Evolutionary conservation across 164 flowering plant species (phyloP).

Genomic region (Magnolia kwangsiensis): DNA sequence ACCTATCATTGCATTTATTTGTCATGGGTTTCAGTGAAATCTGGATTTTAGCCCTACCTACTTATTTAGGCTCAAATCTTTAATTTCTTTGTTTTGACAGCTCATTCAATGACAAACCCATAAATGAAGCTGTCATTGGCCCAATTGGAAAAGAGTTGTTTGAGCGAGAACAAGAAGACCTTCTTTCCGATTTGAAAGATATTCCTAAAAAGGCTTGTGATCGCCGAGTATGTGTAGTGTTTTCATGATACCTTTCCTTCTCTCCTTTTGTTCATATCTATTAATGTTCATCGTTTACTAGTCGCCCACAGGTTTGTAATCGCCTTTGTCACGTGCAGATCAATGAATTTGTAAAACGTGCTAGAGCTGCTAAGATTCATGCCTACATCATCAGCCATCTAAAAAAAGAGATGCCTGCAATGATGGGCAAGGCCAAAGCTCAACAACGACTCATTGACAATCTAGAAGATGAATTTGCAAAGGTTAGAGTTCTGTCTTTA

Average conservation of each 20-base stretch:
- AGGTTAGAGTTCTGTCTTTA: slow-evolving; percentile 40
- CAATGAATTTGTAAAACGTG: slow-evolving; percentile 96
- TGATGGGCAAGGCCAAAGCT: slow-evolving; percentile 90
- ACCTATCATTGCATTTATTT: no score
- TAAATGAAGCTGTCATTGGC: slow-evolving; percentile 65
- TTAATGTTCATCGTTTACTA: background rate
- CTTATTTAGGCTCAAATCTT: background rate
- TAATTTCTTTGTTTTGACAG: slow-evolving; percentile 34
- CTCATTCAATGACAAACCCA: slow-evolving; percentile 93
- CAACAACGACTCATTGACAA: slow-evolving; percentile 81
- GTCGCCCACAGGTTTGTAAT: background rate
- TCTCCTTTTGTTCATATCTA: slow-evolving; percentile 1
- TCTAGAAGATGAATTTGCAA: slow-evolving; percentile 75
- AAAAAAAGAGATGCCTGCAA: slow-evolving; percentile 89
- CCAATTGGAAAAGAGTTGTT: slow-evolving; percentile 83
- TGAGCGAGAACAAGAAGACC: slow-evolving; percentile 91
- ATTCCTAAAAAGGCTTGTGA: slow-evolving; percentile 98
- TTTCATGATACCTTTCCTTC: background rate
- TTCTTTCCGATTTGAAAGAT: slow-evolving; percentile 84
- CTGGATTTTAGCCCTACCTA: no score
- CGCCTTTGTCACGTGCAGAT: slow-evolving; percentile 41
- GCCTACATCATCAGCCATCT: slow-evolving; percentile 93
- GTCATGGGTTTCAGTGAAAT: no score
- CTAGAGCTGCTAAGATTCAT: slow-evolving; percentile 97
- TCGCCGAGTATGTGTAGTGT: slow-evolving; percentile 62